Evolutionary conservation across 139 green algal genomes (phyloP), one percentile per base, ranked within the genome.

Genomic region (Astrephomene gubernaculifera): DNA sequence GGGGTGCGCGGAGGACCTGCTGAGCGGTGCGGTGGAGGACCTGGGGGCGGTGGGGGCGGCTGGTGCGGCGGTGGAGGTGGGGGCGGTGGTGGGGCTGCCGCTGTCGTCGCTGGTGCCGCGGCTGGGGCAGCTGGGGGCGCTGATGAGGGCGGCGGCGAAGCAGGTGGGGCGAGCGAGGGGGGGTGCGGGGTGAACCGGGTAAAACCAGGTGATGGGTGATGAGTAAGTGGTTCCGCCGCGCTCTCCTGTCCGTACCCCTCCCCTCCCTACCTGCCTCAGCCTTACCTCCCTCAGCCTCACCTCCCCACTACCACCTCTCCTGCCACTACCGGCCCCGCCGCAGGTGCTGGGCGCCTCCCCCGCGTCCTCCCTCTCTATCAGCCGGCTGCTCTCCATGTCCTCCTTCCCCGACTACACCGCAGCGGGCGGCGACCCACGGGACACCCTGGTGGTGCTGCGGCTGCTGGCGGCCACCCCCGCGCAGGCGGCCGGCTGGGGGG

Each of bases 41-140:
- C 76, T 83, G 60, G 57, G 24, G 60, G 61, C 29, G 1, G 8
- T 73, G 76, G 61, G 39, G 27, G 17, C 60, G 60, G 61, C 76
- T 1, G 31, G 22, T 29, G 41, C 60, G 25, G 33, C 72, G 38
- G 12, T 63, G 60, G 76, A 83, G 60, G 76, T 83, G 60, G 1
- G 49, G 38, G 43, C 27, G 70, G 41, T 19, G 7, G 29, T 24
- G 3, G 38, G 19, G 25, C 6, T n/a, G 65, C 29, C 35, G 6
- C 14, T 49, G 65, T 6, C 5, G 8, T n/a, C n/a, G n/a, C n/a
- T n/a, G n/a, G n/a, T n/a, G n/a, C n/a, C n/a, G n/a, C n/a, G n/a
- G n/a, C n/a, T n/a, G n/a, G n/a, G n/a, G n/a, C n/a, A n/a, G n/a
- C n/a, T n/a, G n/a, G n/a, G n/a, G n/a, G n/a, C 14, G 63, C 29